Evolutionary conservation across 2,329 filamentous ascomycete genomes (phyloP), one percentile per base, ranked within the genome.

Genomic region (Thermochaetoides dissita): DNA sequence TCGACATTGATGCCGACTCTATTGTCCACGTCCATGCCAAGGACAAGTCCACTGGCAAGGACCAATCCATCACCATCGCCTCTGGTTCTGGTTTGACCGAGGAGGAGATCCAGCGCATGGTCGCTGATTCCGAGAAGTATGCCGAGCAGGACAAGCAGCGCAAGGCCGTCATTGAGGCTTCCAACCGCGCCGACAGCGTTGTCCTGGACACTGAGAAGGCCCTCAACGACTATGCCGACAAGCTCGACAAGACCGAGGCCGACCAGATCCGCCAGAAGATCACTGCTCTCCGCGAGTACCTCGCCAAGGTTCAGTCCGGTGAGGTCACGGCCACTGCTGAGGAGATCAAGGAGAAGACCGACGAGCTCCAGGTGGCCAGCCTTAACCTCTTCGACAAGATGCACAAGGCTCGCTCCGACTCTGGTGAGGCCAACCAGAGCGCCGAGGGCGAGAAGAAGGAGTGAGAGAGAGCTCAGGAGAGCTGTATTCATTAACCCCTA

Each of bases 381-480:
- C 73, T 98, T 68, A 94, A 84, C 69, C 80, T 96, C 59, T 96
- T 98, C 66, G 91, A 96, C 73, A 95, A 96, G 83, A 94, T 98
- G 85, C 89, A 98, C 84, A 93, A 94, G 76, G 86, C 89, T 54
- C 81, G 85, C 56, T 64, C 68, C 54, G 83, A 88, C 70, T 71
- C 71, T 55, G 63, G 69, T 58, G 65, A 71, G 60, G 37, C 36
- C 65, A 75, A 11, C 40, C 40, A 46, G 42, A 45, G 37, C 45
- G 35, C 47, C 30, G 47, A 49, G 45, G 45, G 45, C 40, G 47
- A 49, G 42, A 49, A 49, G 47, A 49, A 49, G 47, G 47, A 49
- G 52, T 50, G 32, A 34, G 6, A 34, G 32, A 34, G n/a, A 34
- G n/a, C 32, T 24, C 17, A 24, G 17, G 17, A 24, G 17, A 24